Percentiles rank a stretch among this genome's conserved stretches.
Evolutionary conservation across 225 moss, liverwort and hornwort species (phyloP).

Genomic region (Physcomitrium patens): DNA sequence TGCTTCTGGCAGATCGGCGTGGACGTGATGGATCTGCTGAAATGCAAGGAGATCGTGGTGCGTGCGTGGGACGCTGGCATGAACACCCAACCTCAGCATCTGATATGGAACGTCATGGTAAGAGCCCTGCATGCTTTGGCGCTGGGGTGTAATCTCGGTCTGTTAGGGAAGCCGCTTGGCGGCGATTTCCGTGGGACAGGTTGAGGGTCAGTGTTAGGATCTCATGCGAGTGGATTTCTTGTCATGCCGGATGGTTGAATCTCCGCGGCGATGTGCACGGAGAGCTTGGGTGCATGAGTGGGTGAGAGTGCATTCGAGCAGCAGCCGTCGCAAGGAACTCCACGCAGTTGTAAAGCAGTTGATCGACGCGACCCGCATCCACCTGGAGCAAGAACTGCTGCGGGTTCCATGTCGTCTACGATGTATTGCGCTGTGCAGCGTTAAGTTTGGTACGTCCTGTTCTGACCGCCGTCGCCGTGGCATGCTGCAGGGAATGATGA

Average conservation of each 20-base stretch:
- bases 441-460: neutral
- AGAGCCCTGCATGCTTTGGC: neutral
- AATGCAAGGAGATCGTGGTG: conserved; percentile 75
- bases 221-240: too few species aligned
- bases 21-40: conserved; percentile 72
- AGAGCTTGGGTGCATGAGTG: too few species aligned
- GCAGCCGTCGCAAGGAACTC: too few species aligned
- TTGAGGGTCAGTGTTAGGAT: too few species aligned
- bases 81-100: conserved; percentile 82
- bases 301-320: too few species aligned
- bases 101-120: conserved; percentile 99
- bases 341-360: too few species aligned
- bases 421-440: neutral
- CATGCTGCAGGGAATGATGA: conserved; percentile 90
- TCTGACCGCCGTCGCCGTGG: conserved; percentile 10
- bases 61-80: conserved; percentile 87
- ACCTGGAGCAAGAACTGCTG: neutral
- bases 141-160: too few species aligned
- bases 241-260: too few species aligned
- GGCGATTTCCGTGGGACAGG: too few species aligned
- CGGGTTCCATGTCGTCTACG: neutral
- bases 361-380: too few species aligned
- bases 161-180: too few species aligned
- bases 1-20: conserved; percentile 81
- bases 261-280: too few species aligned